phyloP scores from a whole-genome alignment of 306 rosid species.

The Begonia masoniana region DNA sequence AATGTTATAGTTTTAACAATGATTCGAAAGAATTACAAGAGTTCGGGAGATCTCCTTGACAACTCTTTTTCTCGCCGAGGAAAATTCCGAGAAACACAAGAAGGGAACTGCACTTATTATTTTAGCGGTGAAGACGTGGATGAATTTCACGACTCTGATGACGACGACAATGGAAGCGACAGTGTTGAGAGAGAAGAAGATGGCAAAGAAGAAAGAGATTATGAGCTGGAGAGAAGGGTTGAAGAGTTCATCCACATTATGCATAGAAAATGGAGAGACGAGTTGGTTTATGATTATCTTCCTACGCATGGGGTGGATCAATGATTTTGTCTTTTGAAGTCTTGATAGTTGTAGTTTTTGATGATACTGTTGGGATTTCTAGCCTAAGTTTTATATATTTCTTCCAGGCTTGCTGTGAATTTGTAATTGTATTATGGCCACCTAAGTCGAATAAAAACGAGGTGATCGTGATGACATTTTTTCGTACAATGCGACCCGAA shows the following conservation, averaged over 20 bases:
- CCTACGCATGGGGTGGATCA: not conserved
- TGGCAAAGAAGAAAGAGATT: conserved; percentile 4
- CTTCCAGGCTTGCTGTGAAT: no score
- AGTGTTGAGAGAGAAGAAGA: not conserved
- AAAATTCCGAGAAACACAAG: not conserved
- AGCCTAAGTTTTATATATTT: no score
- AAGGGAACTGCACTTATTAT: not conserved
- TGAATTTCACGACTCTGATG: conserved; percentile 2
- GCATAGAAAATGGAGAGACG: conserved; percentile 22
- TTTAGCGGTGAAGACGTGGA: not conserved
- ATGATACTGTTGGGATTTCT: no score
- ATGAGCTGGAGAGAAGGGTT: conserved; percentile 15
- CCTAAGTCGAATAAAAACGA: no score
- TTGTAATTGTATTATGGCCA: no score
- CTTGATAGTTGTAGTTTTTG: no score
- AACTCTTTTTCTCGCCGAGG: not conserved
- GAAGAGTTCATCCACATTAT: conserved; percentile 25
- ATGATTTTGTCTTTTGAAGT: no score
- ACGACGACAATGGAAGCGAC: not conserved
- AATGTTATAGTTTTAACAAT: conserved; percentile 10
- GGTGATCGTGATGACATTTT: no score
- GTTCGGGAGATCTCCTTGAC: conserved; percentile 5
- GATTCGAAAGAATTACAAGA: conserved; percentile 10
- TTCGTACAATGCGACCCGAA: no score
- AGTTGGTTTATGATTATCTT: conserved; percentile 6